These are phyloP conservation scores for Globisporangium radiosum DNA, from an alignment of 352 stramenopile species.

Conservation along the genomic window DNA sequence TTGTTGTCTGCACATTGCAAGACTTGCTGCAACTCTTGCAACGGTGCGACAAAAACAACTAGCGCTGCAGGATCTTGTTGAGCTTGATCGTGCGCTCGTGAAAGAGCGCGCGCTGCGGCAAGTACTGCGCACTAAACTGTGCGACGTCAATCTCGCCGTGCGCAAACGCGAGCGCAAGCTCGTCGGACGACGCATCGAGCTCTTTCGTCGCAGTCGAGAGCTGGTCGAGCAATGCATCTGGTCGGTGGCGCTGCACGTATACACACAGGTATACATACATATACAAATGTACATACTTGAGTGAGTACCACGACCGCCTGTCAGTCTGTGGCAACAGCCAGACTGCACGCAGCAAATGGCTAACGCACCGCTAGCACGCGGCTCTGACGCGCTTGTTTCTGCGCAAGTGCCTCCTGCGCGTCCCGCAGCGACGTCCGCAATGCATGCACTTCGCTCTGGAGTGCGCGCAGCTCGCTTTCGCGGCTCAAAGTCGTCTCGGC, in stretches of 20 bases:
- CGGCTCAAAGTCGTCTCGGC: conserved; percentile 60
- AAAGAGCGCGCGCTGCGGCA: conserved; percentile 63
- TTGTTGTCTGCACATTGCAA: too few relatives aligned
- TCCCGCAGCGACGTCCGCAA: conserved; percentile 40
- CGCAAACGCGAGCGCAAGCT: conserved; percentile 62
- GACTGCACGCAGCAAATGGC: neutral
- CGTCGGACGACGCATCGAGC: conserved; percentile 61
- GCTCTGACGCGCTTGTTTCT: conserved; percentile 68
- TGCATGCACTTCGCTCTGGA: conserved; percentile 45
- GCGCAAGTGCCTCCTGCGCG: conserved; percentile 47
- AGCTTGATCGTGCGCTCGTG: conserved; percentile 76
- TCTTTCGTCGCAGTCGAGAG: conserved; percentile 49
- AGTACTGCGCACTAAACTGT: conserved; percentile 57
- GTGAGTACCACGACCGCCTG: neutral
- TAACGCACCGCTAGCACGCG: conserved; percentile 53
- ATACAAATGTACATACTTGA: neutral
- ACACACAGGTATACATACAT: neutral
- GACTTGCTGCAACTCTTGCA: too few relatives aligned
- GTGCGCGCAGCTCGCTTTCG: conserved; percentile 37
- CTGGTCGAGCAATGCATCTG: conserved; percentile 66
- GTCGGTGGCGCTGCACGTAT: conserved; percentile 44
- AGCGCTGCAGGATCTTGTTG: conserved; percentile 57
- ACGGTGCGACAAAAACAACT: neutral
- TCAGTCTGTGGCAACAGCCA: neutral
- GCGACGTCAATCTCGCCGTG: conserved; percentile 67